Evolutionary conservation across 305 asterid species (phyloP).

Genomic region (Striga hermonthica): DNA sequence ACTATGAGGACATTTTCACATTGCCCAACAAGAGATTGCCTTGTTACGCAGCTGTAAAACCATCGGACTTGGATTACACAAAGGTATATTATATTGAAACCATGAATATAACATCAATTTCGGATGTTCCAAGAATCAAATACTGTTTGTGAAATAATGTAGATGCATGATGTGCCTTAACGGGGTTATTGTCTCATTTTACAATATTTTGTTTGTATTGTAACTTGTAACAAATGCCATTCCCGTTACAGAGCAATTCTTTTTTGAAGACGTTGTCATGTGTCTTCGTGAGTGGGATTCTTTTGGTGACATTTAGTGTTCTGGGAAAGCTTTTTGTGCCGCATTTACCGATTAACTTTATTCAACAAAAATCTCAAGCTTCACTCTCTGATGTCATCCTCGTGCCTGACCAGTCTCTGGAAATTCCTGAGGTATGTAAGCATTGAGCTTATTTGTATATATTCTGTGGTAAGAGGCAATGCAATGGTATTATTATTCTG

Average conservation of each 20-base stretch:
- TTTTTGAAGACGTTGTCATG: constrained; percentile 47
- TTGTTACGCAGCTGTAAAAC: constrained; percentile 50
- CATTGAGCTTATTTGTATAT: constrained; percentile 9
- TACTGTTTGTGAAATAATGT: constrained; percentile 9
- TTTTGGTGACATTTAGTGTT: constrained; percentile 54
- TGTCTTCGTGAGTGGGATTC: constrained; percentile 56
- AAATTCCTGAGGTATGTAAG: constrained; percentile 49
- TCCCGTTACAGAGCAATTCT: constrained; percentile 54
- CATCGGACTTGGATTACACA: constrained; percentile 39
- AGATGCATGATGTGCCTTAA: neutral
- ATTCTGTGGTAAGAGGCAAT: constrained; percentile 11
- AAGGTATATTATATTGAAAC: constrained; percentile 45
- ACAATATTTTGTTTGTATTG: constrained; percentile 23
- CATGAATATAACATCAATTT: too few relatives aligned
- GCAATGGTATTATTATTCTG: neutral
- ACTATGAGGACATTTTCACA: constrained; percentile 79
- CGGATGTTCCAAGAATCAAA: constrained; percentile 11
- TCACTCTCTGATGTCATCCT: constrained; percentile 35
- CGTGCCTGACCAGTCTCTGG: constrained; percentile 44
- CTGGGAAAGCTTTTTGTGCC: constrained; percentile 50
- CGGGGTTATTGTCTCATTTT: neutral
- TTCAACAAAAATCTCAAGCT: constrained; percentile 38
- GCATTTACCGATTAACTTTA: constrained; percentile 37
- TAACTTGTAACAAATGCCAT: constrained; percentile 20
- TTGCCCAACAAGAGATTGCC: constrained; percentile 60